Conservation (phyloP, 306 rosid species). For the Lupinus albus region DNA sequence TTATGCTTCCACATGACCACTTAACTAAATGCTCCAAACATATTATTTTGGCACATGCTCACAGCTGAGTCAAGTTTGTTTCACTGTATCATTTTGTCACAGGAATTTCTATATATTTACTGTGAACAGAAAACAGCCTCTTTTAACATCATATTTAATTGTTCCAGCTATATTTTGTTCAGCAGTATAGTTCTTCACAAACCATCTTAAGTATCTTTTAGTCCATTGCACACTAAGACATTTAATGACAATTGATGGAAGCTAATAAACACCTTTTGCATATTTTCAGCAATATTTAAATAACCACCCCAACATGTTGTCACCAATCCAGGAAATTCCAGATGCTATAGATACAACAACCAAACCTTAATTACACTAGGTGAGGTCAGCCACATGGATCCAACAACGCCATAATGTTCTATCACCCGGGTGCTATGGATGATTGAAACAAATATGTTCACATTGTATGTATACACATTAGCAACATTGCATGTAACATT, state of each 20-base stretch:
- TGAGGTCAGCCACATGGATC: no score
- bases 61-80: conserved; percentile 3
- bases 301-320: conserved; percentile 7
- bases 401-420: no score
- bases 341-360: neutral
- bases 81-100: neutral
- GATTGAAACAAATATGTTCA: neutral
- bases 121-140: neutral
- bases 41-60: conserved; percentile 2
- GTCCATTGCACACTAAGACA: neutral
- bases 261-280: neutral
- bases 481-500: neutral
- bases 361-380: no score
- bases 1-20: neutral
- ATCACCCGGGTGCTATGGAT: neutral
- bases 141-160: neutral
- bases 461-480: neutral
- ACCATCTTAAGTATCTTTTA: neutral
- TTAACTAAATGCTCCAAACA: conserved; percentile 1
- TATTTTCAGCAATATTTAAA: conserved; percentile 23
- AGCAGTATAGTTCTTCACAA: conserved; percentile 3
- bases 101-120: no score
- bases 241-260: neutral
- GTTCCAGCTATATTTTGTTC: neutral
- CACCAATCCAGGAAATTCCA: neutral